Base-by-base conservation (phyloP, 75 land plant genomes). In the Pinus tabuliformis region DNA sequence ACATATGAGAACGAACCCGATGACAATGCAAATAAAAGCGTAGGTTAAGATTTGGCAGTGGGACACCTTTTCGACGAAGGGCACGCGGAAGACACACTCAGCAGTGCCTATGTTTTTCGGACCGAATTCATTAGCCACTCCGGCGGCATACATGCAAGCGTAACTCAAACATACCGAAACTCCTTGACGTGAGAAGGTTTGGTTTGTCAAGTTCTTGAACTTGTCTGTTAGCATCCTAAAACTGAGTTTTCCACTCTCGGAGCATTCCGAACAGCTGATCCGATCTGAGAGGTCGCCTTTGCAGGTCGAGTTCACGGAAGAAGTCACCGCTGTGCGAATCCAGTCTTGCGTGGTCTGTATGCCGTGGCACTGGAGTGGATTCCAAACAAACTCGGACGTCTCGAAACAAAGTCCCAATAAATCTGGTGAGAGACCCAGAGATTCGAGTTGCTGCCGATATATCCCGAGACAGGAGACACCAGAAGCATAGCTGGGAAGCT, bases 71-170 rank as follows among this genome's bases (percentile, higher is more conserved):
- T 76, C 18, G 63, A 37, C 17, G 26, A 78, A 30, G 3, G 78
- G 65, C 36, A 71, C 24, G 13, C 81, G 81, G 12, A 88, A 36
- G 45, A 88, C 58, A 8, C 91, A 89, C 28, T 36, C 42, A 8
- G 86, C 88, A 6, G 91, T 81, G 0, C 20, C 59, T 1, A 64
- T 64, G 22, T 81, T 68, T 63, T 68, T 58, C 39, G 91, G 91
- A 5, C 91, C 93, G 57, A 56, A 66, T 61, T 76, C 77, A 71
- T 91, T 91, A 3, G 81, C 86, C 62, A 88, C 84, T 4, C 84
- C 90, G 36, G 89, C 91, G 45, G 89, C 91, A 84, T 91, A 91
- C 39, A 89, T 42, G 62, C 84, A 36, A 12, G 81, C 70, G 58
- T 81, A 86, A 62, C 87, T 26, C 26, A 26, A 26, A 26, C 26